Conservation (phyloP, 2,329 filamentous ascomycete genomes). For the Fusarium euwallaceae region DNA sequence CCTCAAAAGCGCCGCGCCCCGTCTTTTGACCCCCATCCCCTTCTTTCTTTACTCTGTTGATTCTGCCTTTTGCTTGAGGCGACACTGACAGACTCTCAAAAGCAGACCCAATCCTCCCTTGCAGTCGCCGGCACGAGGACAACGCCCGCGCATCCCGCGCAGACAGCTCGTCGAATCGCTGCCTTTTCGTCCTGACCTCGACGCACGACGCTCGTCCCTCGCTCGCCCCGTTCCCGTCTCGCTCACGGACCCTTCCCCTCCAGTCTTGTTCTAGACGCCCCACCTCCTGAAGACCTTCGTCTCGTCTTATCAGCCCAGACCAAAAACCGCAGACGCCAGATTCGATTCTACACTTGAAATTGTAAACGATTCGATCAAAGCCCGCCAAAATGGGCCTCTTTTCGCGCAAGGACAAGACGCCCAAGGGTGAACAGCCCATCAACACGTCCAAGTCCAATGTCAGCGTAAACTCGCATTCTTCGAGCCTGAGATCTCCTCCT, state of each 20-base stretch:
- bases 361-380: slow-evolving; percentile 12
- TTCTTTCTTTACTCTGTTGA: slow-evolving; percentile 38
- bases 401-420: slow-evolving; percentile 66
- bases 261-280: slow-evolving; percentile 37
- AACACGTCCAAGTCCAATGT: slow-evolving; percentile 62
- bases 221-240: slow-evolving; percentile 26
- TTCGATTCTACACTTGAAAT: not conserved
- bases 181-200: slow-evolving; percentile 41
- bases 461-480: slow-evolving; percentile 65
- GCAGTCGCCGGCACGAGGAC: slow-evolving; percentile 33
- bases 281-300: slow-evolving; percentile 38
- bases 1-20: slow-evolving; percentile 45
- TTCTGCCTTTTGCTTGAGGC: slow-evolving; percentile 26
- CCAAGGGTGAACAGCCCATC: slow-evolving; percentile 58
- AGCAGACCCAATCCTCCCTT: slow-evolving; percentile 40
- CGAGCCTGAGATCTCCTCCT: slow-evolving; percentile 53
- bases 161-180: slow-evolving; percentile 31
- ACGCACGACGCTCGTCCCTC: slow-evolving; percentile 43
- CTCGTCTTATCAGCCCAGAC: slow-evolving; percentile 42
- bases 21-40: slow-evolving; percentile 39
- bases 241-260: slow-evolving; percentile 42
- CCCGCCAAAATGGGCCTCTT: slow-evolving; percentile 66
- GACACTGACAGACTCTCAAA: slow-evolving; percentile 7
- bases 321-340: slow-evolving; percentile 20
- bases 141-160: slow-evolving; percentile 33